Evolutionary conservation across 2,329 filamentous ascomycete genomes (phyloP).

Genomic region (Fusarium pseudograminearum): DNA sequence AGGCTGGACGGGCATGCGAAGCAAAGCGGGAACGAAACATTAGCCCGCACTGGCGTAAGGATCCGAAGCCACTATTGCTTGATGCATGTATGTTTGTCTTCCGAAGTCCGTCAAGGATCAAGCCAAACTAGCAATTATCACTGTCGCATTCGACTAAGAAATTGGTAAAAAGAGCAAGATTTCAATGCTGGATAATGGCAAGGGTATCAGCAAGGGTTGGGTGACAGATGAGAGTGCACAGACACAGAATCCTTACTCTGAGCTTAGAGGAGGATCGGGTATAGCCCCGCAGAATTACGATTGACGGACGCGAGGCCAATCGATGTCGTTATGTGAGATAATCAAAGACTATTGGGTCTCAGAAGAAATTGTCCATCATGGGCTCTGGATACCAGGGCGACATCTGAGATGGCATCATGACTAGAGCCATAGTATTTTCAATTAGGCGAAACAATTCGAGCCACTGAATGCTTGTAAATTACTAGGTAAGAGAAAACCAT

Average conservation of each 20-base stretch:
- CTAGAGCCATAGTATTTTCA: constrained; percentile 5
- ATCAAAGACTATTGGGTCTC: constrained; percentile 45
- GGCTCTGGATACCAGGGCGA: constrained; percentile 17
- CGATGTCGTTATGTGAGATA: constrained; percentile 26
- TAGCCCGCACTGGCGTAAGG: constrained; percentile 42
- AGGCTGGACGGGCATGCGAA: constrained; percentile 44
- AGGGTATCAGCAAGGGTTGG: constrained; percentile 19
- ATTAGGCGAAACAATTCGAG: constrained; percentile 14
- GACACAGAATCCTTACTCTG: constrained; percentile 23
- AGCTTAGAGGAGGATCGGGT: constrained; percentile 36
- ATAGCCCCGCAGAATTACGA: constrained; percentile 46
- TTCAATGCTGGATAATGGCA: constrained; percentile 20
- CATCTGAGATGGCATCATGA: constrained; percentile 8
- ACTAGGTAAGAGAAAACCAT: neutral
- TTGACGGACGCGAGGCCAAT: constrained; percentile 50
- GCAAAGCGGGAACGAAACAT: constrained; percentile 46
- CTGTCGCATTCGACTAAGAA: constrained; percentile 15
- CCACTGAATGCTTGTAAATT: neutral
- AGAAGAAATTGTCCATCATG: constrained; percentile 41
- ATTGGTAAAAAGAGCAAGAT: constrained; percentile 17
- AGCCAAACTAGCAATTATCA: constrained; percentile 23
- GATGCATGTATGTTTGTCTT: constrained; percentile 35
- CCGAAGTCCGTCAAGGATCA: constrained; percentile 28
- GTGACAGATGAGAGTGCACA: constrained; percentile 17
- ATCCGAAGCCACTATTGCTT: constrained; percentile 32